Evolutionary conservation across 2,329 filamentous ascomycete species (phyloP), one percentile per base, ranked within the genome.

Genomic region (Epichloe festucae): DNA sequence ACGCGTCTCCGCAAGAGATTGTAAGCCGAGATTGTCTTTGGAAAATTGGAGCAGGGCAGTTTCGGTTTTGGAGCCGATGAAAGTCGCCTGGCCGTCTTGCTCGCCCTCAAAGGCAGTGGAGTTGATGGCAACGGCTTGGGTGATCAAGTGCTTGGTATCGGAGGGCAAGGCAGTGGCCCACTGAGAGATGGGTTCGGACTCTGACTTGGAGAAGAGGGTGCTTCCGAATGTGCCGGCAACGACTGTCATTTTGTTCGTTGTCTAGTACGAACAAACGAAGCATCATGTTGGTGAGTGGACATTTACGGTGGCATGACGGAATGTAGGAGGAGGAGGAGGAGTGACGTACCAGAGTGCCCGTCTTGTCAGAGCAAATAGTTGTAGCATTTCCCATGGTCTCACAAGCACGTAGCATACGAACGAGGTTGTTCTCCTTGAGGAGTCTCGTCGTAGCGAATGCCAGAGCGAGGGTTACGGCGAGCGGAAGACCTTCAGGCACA

Each of bases 311-410:
- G n/a, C 12, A 34, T 34, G 15, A 36, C 17, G 3, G 21, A 38
- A 5, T 19, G 42, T 21, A n/a, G 44, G 34, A 38, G 42, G 43
- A 39, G 8, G 14, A 39, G 10, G 14, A 27, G 23, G 23, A 39
- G 10, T 11, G 31, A 31, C 31, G 31, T 31, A 31, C 31, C 48
- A 84, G 66, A 5, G 81, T 84, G 46, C 81, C 81, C 0, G 81
- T 84, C 67, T 84, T 84, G 68, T 84, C 81, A 1, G 79, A 83
- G 66, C 81, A 84, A 48, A 84, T 83, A 0, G 78, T 81, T 1
- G 83, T 86, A 6, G 84, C 85, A 60, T 87, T 89, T 50, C 85
- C 85, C 85, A 89, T 89, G 45, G 87, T 87, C 65, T 89, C 85
- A 60, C 85, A 89, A 21, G 85, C 84, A 60, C 86, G 85, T 52